Evolutionary conservation across 768 basidiomycete species (phyloP), one percentile per base, ranked within the genome.

Genomic region (Mycena albidolilacea): DNA sequence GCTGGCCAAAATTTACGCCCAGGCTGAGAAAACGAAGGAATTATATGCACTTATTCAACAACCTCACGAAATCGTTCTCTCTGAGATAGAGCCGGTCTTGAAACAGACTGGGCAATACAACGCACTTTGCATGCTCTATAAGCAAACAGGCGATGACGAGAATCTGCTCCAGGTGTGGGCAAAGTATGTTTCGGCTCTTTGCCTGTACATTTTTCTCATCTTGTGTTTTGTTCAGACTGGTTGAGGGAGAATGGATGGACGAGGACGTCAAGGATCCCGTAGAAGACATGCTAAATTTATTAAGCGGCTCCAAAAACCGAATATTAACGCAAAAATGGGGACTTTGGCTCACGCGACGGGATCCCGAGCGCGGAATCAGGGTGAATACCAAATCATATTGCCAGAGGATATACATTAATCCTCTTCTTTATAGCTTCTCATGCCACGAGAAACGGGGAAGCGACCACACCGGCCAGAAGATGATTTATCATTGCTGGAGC

Each of bases 321-420:
- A 77, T 83, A 3, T 77, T 96, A 64, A 89, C 90, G 5, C 91
- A 93, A 72, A 87, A 88, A 64, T 97, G 96, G 91, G 93, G 90
- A 3, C 82, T 95, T 9, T 97, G 97, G 96, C 82, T 98, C 23
- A 87, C 91, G 3, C 89, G 87, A 75, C 87, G 87, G 46, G 91
- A 95, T 80, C 84, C 90, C 0, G 91, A 93, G 35, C 89, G 87
- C 55, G 95, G 92, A 5, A 80, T 98, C 35, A 90, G 91, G 84
- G 95, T 94, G 72, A 59, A 54, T 23, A 35, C 57, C 14, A 39
- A 58, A 46, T 10, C 73, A 52, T 46, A 66, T 60, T 68, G 55
- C 38, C 15, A 7, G 10, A 52, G n/a, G 48, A 38, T 41, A 8
- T 57, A 64, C 41, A 63, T 60, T 67, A 60, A 48, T 61, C 48